Evolutionary conservation across 805 yeast genomes (phyloP).

Genomic region (Zygosaccharomyces lentus): DNA sequence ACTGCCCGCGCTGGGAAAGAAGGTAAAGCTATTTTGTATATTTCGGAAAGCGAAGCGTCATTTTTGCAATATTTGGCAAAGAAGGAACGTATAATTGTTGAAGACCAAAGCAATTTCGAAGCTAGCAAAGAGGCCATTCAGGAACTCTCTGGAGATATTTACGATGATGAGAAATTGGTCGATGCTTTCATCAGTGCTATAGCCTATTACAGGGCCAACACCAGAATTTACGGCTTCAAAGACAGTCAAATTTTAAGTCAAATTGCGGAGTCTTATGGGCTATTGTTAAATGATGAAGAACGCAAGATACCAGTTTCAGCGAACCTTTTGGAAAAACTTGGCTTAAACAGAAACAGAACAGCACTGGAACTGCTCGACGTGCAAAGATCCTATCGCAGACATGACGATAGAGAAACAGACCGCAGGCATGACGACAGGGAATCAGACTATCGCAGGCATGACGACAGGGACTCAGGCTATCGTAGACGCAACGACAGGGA

Average conservation of each 20-base stretch:
- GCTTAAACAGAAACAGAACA: conserved; percentile 21
- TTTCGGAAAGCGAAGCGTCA: conserved; percentile 52
- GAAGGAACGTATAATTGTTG: conserved; percentile 54
- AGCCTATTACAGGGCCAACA: conserved; percentile 37
- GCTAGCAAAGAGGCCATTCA: conserved; percentile 33
- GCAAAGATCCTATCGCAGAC: conserved; percentile 5
- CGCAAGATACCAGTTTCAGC: conserved; percentile 22
- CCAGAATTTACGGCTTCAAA: conserved; percentile 34
- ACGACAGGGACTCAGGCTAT: not conserved
- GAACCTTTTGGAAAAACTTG: conserved; percentile 21
- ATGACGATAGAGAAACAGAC: not conserved
- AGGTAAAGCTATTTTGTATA: conserved; percentile 65
- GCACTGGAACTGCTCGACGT: conserved; percentile 25
- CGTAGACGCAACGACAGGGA: not conserved
- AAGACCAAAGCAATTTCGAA: conserved; percentile 40
- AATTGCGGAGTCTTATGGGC: conserved; percentile 26
- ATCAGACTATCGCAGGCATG: not conserved
- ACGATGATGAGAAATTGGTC: conserved; percentile 27
- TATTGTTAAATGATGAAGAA: conserved; percentile 22
- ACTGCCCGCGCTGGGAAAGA: conserved; percentile 87
- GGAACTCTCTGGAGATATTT: conserved; percentile 24
- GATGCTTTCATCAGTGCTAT: conserved; percentile 36
- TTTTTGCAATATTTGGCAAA: conserved; percentile 47
- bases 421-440: not conserved
- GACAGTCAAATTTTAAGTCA: conserved; percentile 20